Percentiles rank a stretch among this genome's conserved stretches.
Conservation (phyloP, 2,329 filamentous ascomycete genomes). For the Fusarium proliferatum region DNA sequence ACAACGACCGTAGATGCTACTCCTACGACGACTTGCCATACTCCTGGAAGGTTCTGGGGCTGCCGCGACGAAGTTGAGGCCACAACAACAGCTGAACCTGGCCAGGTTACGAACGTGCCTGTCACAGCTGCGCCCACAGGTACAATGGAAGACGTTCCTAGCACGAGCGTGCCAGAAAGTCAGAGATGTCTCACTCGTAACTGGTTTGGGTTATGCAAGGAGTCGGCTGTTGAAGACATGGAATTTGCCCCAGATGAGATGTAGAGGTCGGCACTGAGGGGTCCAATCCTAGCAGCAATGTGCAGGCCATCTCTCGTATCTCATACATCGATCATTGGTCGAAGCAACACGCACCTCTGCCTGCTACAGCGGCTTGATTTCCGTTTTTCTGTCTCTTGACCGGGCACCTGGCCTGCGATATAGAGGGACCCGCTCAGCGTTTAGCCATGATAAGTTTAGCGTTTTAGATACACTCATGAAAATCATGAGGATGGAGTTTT, state of each 20-base stretch:
- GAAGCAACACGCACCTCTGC: neutral
- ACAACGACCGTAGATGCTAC: conserved; percentile 49
- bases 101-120: conserved; percentile 41
- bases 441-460: neutral
- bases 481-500: conserved; percentile 16
- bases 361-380: neutral
- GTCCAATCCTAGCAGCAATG: neutral
- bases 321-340: neutral
- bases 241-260: conserved; percentile 49
- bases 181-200: conserved; percentile 51
- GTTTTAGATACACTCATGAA: conserved; percentile 10
- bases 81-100: conserved; percentile 49
- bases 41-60: conserved; percentile 68
- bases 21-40: conserved; percentile 55
- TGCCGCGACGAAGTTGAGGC: conserved; percentile 59
- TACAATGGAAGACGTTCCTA: conserved; percentile 43
- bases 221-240: conserved; percentile 47
- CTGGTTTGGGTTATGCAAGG: conserved; percentile 57
- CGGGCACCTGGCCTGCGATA: neutral
- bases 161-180: conserved; percentile 40
- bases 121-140: conserved; percentile 49
- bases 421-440: neutral
- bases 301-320: neutral
- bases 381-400: neutral
- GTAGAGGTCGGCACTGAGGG: conserved; percentile 17